phyloP scores from a whole-genome alignment of 1,284 basidiomycete genomes.

The Boletellus dicymbophilus region DNA sequence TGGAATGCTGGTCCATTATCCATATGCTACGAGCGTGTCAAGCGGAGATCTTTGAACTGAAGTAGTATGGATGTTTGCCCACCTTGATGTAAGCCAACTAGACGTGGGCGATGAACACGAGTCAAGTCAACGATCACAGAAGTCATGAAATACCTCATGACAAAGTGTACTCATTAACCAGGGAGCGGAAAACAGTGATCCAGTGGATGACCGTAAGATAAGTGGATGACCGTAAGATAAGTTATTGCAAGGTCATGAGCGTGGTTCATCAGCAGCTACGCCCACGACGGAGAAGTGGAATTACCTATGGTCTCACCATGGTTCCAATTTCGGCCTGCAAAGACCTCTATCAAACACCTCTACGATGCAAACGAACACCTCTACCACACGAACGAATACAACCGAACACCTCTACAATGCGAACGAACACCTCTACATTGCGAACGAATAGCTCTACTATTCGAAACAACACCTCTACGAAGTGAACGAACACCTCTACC shows the following conservation, averaged over 20 bases:
- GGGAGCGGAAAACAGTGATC: conserved; percentile 59
- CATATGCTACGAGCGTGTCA: conserved; percentile 58
- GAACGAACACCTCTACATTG: no score
- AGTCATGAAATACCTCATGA: conserved; percentile 67
- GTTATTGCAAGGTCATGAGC: no score
- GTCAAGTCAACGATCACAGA: background rate
- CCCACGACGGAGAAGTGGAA: background rate
- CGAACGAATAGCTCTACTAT: no score
- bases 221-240: conserved; percentile 30
- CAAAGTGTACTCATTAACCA: conserved; percentile 79
- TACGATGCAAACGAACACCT: no score
- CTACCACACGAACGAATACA: no score
- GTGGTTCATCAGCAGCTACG: background rate
- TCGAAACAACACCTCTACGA: no score
- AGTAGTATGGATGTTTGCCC: conserved; percentile 11
- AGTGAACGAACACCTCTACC: no score
- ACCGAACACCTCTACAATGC: no score
- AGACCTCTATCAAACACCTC: no score
- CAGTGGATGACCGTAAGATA: conserved; percentile 62
- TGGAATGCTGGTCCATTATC: conserved; percentile 76
- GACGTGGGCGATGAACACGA: conserved; percentile 4
- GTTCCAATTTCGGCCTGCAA: conserved; percentile 82
- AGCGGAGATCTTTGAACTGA: conserved; percentile 1
- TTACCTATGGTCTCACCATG: conserved; percentile 73
- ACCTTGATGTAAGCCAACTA: conserved; percentile 82